Conservation (phyloP, 768 basidiomycete genomes). For the Kwoniella pini region DNA sequence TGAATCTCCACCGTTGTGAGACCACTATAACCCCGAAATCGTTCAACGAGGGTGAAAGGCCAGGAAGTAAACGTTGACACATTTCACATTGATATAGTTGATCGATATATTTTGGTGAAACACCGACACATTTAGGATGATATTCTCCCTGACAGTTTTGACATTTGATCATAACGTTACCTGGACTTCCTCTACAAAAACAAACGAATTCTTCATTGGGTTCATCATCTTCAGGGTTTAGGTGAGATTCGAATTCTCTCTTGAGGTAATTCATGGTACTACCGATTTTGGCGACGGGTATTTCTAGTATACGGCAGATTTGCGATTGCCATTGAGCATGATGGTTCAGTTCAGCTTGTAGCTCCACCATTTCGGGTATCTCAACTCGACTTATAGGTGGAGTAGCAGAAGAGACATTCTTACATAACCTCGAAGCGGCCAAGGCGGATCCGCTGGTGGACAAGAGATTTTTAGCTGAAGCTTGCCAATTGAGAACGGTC, state of each 20-base stretch:
- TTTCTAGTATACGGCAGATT: conserved; percentile 23
- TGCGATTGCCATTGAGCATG: conserved; percentile 43
- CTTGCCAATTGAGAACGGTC: conserved; percentile 38
- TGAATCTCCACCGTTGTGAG: conserved; percentile 36
- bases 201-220: conserved; percentile 36
- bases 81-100: conserved; percentile 30
- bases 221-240: conserved; percentile 40
- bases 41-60: conserved; percentile 32
- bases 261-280: conserved; percentile 24
- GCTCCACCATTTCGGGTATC: conserved; percentile 47
- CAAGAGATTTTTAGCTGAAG: conserved; percentile 33
- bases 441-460: conserved; percentile 19
- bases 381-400: conserved; percentile 36
- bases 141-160: conserved; percentile 41
- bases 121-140: conserved; percentile 47
- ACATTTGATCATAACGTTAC: conserved; percentile 45
- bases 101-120: conserved; percentile 24
- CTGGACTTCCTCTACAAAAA: conserved; percentile 45
- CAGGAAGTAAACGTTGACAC: conserved; percentile 23
- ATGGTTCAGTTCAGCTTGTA: conserved; percentile 39
- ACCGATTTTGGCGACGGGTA: conserved; percentile 16
- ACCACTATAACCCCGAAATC: conserved; percentile 31
- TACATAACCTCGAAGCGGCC: conserved; percentile 38
- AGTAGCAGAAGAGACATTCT: conserved; percentile 35
- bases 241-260: conserved; percentile 25